Evolutionary conservation across 345 rosid species (phyloP), one percentile per base, ranked within the genome.

Genomic region (Fremontodendron californicum): DNA sequence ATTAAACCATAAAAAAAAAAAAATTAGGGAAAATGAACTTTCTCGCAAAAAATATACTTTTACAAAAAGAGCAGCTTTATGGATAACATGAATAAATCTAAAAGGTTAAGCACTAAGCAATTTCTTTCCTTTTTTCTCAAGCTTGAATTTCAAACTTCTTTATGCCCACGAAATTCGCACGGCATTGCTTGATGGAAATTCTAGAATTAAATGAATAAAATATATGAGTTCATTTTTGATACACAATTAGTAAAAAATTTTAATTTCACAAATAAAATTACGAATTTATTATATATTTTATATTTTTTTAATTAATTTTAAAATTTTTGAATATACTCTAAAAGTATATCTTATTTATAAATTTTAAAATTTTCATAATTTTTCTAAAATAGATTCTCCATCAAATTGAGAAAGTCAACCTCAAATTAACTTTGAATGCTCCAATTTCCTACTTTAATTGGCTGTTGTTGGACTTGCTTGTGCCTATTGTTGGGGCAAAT

Each of bases 141-240:
- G 7, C 48, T 65, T 8, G 2, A 52, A 43, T 63, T 9, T 25
- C 9, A 29, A 49, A 19, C 39, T 11, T 62, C 21, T 62, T 62
- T 33, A 31, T 15, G 66, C 25, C 52, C 31, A 45, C 54, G 73
- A 71, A 65, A 64, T 79, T 72, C 78, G 66, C 3, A 72, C 80
- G 60, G 74, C 74, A 25, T 75, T 81, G 1, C 21, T 40, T 16
- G 9, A 1, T 37, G 0, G 3, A 4, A 23, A 35, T 33, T 33
- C n/a, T n/a, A n/a, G n/a, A n/a, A 33, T 33, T 1, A 33, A 33
- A 33, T 33, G 35, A 33, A 33, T 33, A 33, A 33, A 33, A 33
- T 33, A 33, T 33, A 3, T 33, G 35, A 33, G 35, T 33, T 33
- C 3, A 33, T 33, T 33, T 33, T 33, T 33, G 3, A 33, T 33